Conservation (phyloP, 805 yeast genomes). For the Ogataea glucozyma region DNA sequence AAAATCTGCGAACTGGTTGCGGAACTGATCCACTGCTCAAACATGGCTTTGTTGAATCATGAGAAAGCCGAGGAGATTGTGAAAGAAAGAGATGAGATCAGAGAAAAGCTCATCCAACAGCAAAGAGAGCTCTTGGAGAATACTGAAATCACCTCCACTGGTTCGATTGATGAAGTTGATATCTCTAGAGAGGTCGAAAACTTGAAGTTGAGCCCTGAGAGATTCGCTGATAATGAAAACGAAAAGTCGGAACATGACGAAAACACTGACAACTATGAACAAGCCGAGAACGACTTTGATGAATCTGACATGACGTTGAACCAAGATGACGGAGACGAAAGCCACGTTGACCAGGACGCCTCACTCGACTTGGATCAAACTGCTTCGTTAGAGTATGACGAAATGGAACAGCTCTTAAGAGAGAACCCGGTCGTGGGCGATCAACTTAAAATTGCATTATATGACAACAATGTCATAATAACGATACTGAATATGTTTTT, state of each 20-base stretch:
- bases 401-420: constrained; percentile 41
- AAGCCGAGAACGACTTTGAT: constrained; percentile 29
- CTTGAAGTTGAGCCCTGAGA: constrained; percentile 27
- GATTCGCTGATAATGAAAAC: constrained; percentile 6
- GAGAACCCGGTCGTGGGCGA: constrained; percentile 74
- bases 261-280: constrained; percentile 12
- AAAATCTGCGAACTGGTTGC: constrained; percentile 91
- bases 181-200: constrained; percentile 37
- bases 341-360: constrained; percentile 36
- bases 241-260: constrained; percentile 9
- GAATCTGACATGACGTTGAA: constrained; percentile 25
- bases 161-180: constrained; percentile 35
- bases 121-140: constrained; percentile 29
- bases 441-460: constrained; percentile 74
- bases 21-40: constrained; percentile 94
- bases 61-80: constrained; percentile 70
- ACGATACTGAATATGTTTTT: constrained; percentile 70
- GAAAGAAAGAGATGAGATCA: constrained; percentile 63
- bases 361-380: constrained; percentile 23
- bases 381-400: constrained; percentile 21
- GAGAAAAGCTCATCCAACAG: constrained; percentile 50
- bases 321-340: constrained; percentile 26
- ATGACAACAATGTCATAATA: constrained; percentile 69
- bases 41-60: constrained; percentile 88
- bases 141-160: constrained; percentile 30